Percentiles rank a stretch among this genome's conserved stretches.
These are phyloP conservation scores for Domatiomyces globalis DNA, from an alignment of 2,329 filamentous ascomycete species.

Conservation along the genomic window DNA sequence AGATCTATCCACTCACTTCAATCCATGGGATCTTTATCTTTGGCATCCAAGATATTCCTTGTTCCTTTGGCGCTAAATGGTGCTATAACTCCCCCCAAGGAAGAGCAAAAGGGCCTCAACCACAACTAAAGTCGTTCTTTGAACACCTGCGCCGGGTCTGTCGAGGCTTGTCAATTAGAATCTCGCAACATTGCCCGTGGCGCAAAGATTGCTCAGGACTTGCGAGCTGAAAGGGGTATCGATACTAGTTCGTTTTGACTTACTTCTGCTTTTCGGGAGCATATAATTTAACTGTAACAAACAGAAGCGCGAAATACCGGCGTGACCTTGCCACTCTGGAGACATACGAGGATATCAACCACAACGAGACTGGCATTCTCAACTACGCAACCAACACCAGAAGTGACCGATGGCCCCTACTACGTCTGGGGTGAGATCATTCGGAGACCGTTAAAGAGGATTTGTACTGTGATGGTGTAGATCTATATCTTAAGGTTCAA, in stretches of 20 bases:
- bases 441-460: constrained; percentile 24
- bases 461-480: constrained; percentile 22
- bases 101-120: too few species aligned
- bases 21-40: too few species aligned
- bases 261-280: not conserved
- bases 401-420: constrained; percentile 42
- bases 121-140: not conserved
- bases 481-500: constrained; percentile 29
- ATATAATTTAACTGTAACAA: not conserved
- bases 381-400: constrained; percentile 18
- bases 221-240: not conserved
- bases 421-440: constrained; percentile 30
- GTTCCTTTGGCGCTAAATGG: too few species aligned
- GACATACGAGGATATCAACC: not conserved
- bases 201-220: not conserved
- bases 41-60: too few species aligned
- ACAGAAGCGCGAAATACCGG: not conserved
- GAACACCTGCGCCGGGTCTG: not conserved
- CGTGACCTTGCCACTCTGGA: not conserved
- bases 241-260: not conserved
- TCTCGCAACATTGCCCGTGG: not conserved
- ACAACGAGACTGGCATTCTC: not conserved
- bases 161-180: not conserved
- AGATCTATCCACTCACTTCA: too few species aligned
- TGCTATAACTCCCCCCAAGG: too few species aligned